These are phyloP conservation scores for Corniculantispora saksenae DNA, from an alignment of 2,329 filamentous ascomycete genomes.

Conservation along the genomic window DNA sequence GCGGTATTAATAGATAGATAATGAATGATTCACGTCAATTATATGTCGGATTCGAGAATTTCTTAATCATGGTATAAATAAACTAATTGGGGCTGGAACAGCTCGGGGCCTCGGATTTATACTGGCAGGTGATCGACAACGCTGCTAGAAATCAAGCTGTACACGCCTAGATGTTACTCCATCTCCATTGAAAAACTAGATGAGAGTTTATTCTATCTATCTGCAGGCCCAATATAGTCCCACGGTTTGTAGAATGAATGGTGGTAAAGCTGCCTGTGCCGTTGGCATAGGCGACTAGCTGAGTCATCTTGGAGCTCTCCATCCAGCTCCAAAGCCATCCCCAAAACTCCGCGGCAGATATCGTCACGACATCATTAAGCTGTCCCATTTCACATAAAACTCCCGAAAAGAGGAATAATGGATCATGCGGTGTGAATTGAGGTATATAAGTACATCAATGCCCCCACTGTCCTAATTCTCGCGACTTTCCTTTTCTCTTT, in stretches of 20 bases:
- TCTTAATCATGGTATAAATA: not conserved
- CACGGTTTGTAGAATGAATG: no score
- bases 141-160: no score
- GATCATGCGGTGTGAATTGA: constrained; percentile 3
- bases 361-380: constrained; percentile 41
- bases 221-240: no score
- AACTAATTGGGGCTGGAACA: no score
- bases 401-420: not conserved
- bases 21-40: not conserved
- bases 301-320: constrained; percentile 2
- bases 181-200: no score
- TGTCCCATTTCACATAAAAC: constrained; percentile 1
- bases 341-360: constrained; percentile 52
- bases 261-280: not conserved
- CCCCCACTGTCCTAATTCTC: constrained; percentile 4
- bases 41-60: not conserved
- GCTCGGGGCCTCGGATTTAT: no score
- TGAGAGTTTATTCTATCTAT: no score
- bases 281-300: not conserved
- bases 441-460: constrained; percentile 7
- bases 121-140: no score
- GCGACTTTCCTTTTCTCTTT: not conserved
- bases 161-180: no score
- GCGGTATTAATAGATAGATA: not conserved
- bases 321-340: constrained; percentile 28